phyloP scores from a whole-genome alignment of 345 rosid species.

The Adansonia digitata region DNA sequence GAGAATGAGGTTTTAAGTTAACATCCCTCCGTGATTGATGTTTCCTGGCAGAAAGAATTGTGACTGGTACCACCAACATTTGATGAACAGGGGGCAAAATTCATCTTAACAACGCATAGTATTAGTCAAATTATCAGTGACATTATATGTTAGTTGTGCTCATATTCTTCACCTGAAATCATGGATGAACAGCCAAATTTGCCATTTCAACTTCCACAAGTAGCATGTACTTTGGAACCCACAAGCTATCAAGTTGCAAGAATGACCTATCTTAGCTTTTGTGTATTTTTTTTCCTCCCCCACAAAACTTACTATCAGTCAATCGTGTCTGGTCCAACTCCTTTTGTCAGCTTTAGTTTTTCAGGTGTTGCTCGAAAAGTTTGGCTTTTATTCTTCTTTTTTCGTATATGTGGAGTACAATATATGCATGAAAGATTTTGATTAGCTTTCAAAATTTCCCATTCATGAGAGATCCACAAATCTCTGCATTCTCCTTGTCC shows the following conservation, averaged over 20 bases:
- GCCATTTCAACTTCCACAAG: constrained; percentile 20
- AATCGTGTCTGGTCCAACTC: constrained; percentile 23
- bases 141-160: constrained; percentile 4
- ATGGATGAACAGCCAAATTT: constrained; percentile 5
- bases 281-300: constrained; percentile 6
- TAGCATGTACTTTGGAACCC: constrained; percentile 16
- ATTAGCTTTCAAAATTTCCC: not conserved
- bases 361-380: constrained; percentile 9
- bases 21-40: not conserved
- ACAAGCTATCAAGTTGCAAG: constrained; percentile 10
- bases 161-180: constrained; percentile 17
- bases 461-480: not conserved
- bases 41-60: constrained; percentile 1
- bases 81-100: not conserved
- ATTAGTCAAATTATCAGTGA: constrained; percentile 6
- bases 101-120: not conserved
- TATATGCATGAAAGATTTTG: not conserved
- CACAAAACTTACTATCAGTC: constrained; percentile 14
- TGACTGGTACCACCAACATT: not conserved
- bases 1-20: too few relatives aligned
- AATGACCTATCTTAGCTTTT: not conserved
- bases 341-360: constrained; percentile 20
- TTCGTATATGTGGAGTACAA: not conserved
- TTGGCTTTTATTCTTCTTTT: not conserved
- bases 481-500: not conserved